These are phyloP conservation scores for Wickerhamomyces mucosus DNA, from an alignment of 805 yeast species.

Conservation along the genomic window DNA sequence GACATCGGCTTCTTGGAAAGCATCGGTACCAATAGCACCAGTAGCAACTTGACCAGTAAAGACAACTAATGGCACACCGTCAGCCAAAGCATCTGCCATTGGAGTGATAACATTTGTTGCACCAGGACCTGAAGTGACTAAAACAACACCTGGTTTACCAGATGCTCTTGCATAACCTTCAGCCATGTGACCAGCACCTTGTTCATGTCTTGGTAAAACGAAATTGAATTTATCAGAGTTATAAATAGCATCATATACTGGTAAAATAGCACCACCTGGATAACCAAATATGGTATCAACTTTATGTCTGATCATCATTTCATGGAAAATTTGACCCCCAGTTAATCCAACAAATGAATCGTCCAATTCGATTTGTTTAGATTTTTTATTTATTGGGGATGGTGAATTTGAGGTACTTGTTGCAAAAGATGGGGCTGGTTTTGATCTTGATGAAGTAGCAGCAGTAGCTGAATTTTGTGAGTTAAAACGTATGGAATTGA, in stretches of 20 bases:
- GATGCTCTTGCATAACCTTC: constrained; percentile 95
- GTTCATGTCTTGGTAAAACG: constrained; percentile 93
- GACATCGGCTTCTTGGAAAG: constrained; percentile 98
- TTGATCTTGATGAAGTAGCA: constrained; percentile 12
- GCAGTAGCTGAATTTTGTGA: constrained; percentile 9
- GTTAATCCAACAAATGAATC: constrained; percentile 89
- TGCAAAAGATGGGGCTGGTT: constrained; percentile 21
- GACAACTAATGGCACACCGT: constrained; percentile 95
- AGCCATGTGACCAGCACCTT: constrained; percentile 99
- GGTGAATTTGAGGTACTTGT: constrained; percentile 5
- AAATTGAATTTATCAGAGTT: constrained; percentile 84
- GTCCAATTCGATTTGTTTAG: constrained; percentile 36
- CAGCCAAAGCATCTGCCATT: constrained; percentile 94
- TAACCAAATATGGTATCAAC: constrained; percentile 96
- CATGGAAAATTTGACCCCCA: constrained; percentile 98
- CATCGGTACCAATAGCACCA: constrained; percentile 92
- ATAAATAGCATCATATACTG: constrained; percentile 95
- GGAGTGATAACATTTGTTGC: constrained; percentile 99
- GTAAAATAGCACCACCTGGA: constrained; percentile 98
- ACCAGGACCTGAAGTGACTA: constrained; percentile 99
- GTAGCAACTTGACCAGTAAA: constrained; percentile 98
- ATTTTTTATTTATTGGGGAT: constrained; percentile 3
- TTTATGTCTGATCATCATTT: constrained; percentile 94
- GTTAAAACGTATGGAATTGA: too few relatives aligned
- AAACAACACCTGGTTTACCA: constrained; percentile 95